Conservation (phyloP, 2,329 filamentous ascomycete genomes). For the Gaeumannomyces tritici region DNA sequence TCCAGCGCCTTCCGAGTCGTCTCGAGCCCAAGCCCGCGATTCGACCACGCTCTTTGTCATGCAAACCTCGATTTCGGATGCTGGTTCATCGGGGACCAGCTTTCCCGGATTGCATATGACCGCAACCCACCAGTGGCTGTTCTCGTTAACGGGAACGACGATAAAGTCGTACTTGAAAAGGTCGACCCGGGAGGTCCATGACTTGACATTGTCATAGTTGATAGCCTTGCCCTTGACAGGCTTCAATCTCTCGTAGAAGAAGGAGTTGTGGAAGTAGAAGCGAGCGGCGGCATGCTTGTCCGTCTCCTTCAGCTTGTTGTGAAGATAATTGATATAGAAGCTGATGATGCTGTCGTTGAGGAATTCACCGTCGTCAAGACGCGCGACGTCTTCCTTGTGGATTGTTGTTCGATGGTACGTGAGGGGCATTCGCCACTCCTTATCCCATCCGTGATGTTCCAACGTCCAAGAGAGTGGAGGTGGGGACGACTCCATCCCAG, state of each 20-base stretch:
- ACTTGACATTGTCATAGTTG: slow-evolving; percentile 76
- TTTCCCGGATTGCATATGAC: slow-evolving; percentile 84
- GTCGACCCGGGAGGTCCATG: slow-evolving; percentile 82
- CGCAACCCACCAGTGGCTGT: slow-evolving; percentile 84
- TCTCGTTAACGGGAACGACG: slow-evolving; percentile 84
- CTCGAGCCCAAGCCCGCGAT: background rate
- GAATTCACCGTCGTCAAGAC: slow-evolving; percentile 76
- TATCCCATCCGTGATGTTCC: slow-evolving; percentile 39
- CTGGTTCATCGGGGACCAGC: slow-evolving; percentile 30
- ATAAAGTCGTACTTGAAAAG: slow-evolving; percentile 82
- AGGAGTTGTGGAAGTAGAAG: slow-evolving; percentile 86
- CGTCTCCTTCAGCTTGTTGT: slow-evolving; percentile 46
- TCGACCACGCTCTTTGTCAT: background rate
- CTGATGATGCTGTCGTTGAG: slow-evolving; percentile 88
- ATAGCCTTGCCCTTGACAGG: slow-evolving; percentile 49
- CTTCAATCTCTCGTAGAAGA: slow-evolving; percentile 75
- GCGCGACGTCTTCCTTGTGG: slow-evolving; percentile 60
- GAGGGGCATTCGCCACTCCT: slow-evolving; percentile 47
- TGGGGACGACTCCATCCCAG: background rate
- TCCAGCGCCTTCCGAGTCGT: background rate
- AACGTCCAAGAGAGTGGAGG: slow-evolving; percentile 34
- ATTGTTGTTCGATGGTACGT: slow-evolving; percentile 59
- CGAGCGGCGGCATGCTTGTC: slow-evolving; percentile 48
- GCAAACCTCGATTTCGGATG: background rate
- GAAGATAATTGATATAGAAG: slow-evolving; percentile 74